Evolutionary conservation across 2,329 filamentous ascomycete genomes (phyloP).

Genomic region (Endoconidiophora laricicola): DNA sequence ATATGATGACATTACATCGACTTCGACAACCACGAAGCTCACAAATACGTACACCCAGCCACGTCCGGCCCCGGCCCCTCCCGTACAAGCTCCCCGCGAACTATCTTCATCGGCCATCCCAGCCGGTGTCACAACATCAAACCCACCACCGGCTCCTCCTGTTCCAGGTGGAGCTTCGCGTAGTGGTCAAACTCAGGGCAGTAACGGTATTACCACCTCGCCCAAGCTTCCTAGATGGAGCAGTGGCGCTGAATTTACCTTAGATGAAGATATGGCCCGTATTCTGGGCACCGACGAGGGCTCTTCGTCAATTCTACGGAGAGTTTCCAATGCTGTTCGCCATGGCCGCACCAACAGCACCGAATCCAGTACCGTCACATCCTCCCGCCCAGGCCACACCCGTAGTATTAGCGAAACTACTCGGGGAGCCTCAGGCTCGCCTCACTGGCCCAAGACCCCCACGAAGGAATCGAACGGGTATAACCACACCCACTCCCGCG

Average conservation of each 20-base stretch:
- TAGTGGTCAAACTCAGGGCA: conserved; percentile 10
- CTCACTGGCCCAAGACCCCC: conserved; percentile 55
- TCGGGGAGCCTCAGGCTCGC: conserved; percentile 39
- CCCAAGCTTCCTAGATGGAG: conserved; percentile 60
- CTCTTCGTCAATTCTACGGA: conserved; percentile 64
- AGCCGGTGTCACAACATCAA: conserved; percentile 1
- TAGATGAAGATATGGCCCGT: conserved; percentile 90
- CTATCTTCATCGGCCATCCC: conserved; percentile 11
- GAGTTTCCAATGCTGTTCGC: conserved; percentile 84
- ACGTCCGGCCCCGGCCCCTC: conserved; percentile 10
- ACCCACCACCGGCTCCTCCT: conserved; percentile 9
- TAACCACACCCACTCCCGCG: conserved; percentile 24
- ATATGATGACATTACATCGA: neutral
- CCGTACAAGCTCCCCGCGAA: conserved; percentile 7
- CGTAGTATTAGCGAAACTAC: conserved; percentile 54
- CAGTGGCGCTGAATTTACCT: conserved; percentile 69
- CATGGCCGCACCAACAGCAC: conserved; percentile 82
- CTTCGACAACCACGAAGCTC: neutral
- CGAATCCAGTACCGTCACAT: conserved; percentile 25
- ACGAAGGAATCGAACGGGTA: conserved; percentile 34
- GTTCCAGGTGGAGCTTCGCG: conserved; percentile 11
- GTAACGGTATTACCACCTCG: conserved; percentile 24
- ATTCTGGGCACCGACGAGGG: conserved; percentile 66
- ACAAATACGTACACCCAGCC: conserved; percentile 11
- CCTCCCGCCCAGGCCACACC: conserved; percentile 30